Base-by-base conservation (phyloP, 441 rosid genomes). In the Eruca vesicaria region DNA sequence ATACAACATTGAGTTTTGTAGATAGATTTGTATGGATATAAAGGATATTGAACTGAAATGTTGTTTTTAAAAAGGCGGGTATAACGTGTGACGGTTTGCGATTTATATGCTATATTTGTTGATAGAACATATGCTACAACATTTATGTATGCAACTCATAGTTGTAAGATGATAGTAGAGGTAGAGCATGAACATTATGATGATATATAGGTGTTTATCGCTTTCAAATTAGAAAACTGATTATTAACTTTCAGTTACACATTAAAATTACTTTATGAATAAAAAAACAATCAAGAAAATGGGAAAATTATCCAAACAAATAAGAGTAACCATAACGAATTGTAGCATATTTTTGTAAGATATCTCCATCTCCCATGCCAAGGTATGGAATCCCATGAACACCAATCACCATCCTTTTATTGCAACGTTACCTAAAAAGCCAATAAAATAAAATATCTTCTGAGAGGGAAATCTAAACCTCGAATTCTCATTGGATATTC, bases 401-500 rank as follows among this genome's bases (percentile, higher is more conserved):
- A 57, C 74, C 80, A 70, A 69, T 70, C 55, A 64, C 75, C 28
- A 76, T 64, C 75, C 23, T 36, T 41, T 10, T 20, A 38, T 11
- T 68, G 35, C 78, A 48, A 75, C 12, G 35, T 67, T 26, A 26
- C 32, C 9, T 5, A 65, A 65, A 14, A 9, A 41, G 5, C 9
- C 29, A 32, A 33, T 57, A 65, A 65, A 65, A 71, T 66, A 77
- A 65, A 45, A 77, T 77, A 71, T 77, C 68, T 58, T 14, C 4
- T 57, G 1, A 21, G 2, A 38, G 7, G 72, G 48, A 87, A 89
- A 94, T 94, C 98, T 71, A 71, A 74, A 7, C 0, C 81, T 48
- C 79, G 66, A 71, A 65, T 4, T 74, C 81, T 73, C 41, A 90
- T 88, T 91, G 96, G 96, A 60, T 74, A 70, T 67, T 52, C 33